A percentile compares a stretch with the other conserved stretches of the same genome.
Evolutionary conservation across 345 rosid species (phyloP).

Genomic region (Dovyalis caffra): DNA sequence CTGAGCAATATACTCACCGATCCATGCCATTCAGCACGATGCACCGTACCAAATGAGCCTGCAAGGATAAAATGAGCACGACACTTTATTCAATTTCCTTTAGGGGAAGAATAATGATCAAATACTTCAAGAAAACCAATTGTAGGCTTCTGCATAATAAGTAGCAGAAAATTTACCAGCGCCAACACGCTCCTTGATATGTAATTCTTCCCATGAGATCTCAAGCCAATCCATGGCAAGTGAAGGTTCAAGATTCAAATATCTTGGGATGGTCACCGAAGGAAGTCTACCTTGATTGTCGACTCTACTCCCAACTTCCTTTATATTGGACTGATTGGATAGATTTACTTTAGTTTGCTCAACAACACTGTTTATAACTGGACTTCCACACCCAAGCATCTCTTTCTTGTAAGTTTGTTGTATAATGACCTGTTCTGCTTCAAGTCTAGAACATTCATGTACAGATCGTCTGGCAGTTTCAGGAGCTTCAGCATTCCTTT

Average conservation of each 20-base stretch:
- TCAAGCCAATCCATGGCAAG: conserved; percentile 99
- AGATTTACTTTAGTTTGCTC: conserved; percentile 37
- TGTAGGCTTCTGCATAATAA: neutral
- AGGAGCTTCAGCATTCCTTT: conserved; percentile 25
- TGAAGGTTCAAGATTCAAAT: conserved; percentile 79
- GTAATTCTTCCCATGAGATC: conserved; percentile 88
- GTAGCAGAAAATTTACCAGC: conserved; percentile 60
- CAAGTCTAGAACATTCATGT: conserved; percentile 29
- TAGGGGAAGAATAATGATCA: neutral
- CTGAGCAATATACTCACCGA: conserved; percentile 53
- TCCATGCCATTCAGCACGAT: conserved; percentile 99
- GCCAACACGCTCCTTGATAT: conserved; percentile 88
- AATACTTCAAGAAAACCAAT: neutral
- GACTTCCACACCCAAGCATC: conserved; percentile 32
- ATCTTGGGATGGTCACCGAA: conserved; percentile 49
- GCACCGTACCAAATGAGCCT: conserved; percentile 98
- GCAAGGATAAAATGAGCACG: conserved; percentile 11
- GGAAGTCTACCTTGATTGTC: conserved; percentile 41
- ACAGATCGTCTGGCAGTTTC: conserved; percentile 25
- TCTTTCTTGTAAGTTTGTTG: conserved; percentile 39
- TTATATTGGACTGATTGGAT: conserved; percentile 34
- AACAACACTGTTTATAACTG: conserved; percentile 23
- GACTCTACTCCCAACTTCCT: conserved; percentile 37
- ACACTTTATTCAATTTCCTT: neutral
- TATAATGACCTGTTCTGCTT: conserved; percentile 23